Percentiles rank a stretch among this genome's conserved stretches.
Evolutionary conservation across 345 rosid species (phyloP).

Genomic region (Eutrema yunnanense): DNA sequence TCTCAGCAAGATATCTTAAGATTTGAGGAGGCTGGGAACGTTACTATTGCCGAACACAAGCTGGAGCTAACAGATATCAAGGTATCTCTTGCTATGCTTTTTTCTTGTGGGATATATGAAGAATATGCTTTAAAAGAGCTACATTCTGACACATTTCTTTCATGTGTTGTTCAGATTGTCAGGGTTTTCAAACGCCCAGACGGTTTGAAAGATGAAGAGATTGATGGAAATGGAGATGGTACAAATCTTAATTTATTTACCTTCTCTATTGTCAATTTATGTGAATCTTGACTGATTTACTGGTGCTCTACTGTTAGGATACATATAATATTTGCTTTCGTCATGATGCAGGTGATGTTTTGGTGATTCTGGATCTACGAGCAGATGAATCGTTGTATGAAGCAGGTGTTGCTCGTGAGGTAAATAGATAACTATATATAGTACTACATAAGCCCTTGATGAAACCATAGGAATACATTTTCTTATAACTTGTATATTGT

Average conservation of each 20-base stretch:
- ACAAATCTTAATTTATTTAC: neutral
- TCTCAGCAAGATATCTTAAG: conserved; percentile 74
- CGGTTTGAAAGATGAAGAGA: conserved; percentile 68
- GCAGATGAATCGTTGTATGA: conserved; percentile 84
- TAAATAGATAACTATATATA: conserved; percentile 20
- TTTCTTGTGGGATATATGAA: neutral
- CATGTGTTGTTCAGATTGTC: conserved; percentile 44
- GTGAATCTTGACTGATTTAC: neutral
- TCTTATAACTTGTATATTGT: neutral
- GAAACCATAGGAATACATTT: neutral
- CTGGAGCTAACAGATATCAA: conserved; percentile 73
- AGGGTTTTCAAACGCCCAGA: conserved; percentile 84
- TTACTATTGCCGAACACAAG: conserved; percentile 62
- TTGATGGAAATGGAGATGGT: conserved; percentile 98
- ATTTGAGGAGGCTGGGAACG: conserved; percentile 71
- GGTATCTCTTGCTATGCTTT: conserved; percentile 36
- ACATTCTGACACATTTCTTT: neutral
- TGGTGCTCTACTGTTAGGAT: neutral
- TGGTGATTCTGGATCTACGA: conserved; percentile 83
- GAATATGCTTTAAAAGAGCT: neutral
- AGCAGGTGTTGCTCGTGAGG: conserved; percentile 97
- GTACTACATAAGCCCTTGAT: neutral
- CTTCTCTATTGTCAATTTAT: neutral
- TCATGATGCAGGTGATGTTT: conserved; percentile 70
- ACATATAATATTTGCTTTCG: neutral